These are phyloP conservation scores for Pistacia atlantica DNA, from an alignment of 345 rosid genomes.

Conservation along the genomic window DNA sequence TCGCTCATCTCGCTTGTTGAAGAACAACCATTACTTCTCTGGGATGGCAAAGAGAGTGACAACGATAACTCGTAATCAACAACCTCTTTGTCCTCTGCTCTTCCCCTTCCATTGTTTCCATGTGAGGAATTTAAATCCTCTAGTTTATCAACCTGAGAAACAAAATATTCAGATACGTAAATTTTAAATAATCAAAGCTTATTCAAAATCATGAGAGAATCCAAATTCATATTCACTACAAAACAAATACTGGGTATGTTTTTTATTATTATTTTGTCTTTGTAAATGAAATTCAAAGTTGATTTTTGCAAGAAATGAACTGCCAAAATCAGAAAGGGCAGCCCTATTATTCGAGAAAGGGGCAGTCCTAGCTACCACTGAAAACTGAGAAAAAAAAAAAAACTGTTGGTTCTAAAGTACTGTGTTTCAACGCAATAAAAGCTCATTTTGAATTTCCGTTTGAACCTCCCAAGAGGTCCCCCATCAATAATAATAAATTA, in stretches of 20 bases:
- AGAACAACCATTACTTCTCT: constrained; percentile 50
- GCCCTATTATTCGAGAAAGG: not conserved
- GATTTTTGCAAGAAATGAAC: not conserved
- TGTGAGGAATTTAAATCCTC: constrained; percentile 17
- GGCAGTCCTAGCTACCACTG: constrained; percentile 5
- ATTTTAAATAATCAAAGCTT: too few species aligned
- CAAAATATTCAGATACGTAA: too few species aligned
- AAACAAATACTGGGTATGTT: too few species aligned
- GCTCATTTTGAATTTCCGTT: constrained; percentile 22
- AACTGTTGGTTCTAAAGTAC: constrained; percentile 15
- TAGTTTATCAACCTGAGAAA: constrained; percentile 35
- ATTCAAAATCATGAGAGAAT: too few species aligned
- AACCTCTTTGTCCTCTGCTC: constrained; percentile 18
- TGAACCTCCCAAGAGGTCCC: constrained; percentile 23
- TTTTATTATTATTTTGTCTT: too few species aligned
- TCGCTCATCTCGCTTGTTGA: constrained; percentile 72
- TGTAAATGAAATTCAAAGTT: constrained; percentile 3
- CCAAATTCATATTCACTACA: too few species aligned
- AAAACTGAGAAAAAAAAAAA: not conserved
- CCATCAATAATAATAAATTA: not conserved
- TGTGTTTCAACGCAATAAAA: constrained; percentile 22
- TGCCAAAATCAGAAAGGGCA: not conserved
- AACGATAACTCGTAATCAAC: constrained; percentile 48
- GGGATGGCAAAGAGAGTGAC: constrained; percentile 51
- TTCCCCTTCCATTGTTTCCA: not conserved